These are phyloP conservation scores for Solanum piurae DNA, from an alignment of 257 asterid genomes.

Conservation along the genomic window DNA sequence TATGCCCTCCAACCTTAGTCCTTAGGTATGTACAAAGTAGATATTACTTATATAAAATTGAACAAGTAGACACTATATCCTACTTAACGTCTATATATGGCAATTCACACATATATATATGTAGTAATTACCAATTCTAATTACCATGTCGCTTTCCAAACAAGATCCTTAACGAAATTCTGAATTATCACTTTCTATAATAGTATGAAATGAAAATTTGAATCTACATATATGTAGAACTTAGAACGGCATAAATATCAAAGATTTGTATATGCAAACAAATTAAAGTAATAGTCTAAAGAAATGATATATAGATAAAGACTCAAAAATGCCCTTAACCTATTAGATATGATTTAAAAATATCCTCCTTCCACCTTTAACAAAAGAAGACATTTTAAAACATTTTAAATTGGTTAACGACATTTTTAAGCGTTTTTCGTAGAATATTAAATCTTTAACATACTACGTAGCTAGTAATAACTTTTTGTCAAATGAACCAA, in stretches of 20 bases:
- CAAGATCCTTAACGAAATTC: neutral
- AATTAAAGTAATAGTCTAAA: neutral
- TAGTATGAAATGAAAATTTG: neutral
- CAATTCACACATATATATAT: too few species aligned
- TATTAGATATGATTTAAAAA: neutral
- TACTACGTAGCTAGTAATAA: neutral
- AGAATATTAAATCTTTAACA: neutral
- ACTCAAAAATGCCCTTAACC: neutral
- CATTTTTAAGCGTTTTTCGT: neutral
- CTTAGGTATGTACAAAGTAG: too few species aligned
- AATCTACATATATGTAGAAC: neutral
- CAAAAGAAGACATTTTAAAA: too few species aligned
- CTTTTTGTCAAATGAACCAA: neutral
- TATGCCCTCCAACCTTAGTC: neutral
- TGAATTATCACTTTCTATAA: neutral
- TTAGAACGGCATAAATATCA: neutral
- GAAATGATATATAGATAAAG: neutral
- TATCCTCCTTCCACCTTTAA: neutral
- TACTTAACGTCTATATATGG: neutral
- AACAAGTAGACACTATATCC: too few species aligned
- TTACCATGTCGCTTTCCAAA: neutral
- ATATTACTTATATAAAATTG: too few species aligned
- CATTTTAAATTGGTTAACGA: neutral
- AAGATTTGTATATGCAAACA: neutral
- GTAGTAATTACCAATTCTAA: too few species aligned